Percentiles rank a stretch among this genome's conserved stretches.
These are phyloP conservation scores for Epichloe gansuensis DNA, from an alignment of 2,329 filamentous ascomycete genomes.

Conservation along the genomic window DNA sequence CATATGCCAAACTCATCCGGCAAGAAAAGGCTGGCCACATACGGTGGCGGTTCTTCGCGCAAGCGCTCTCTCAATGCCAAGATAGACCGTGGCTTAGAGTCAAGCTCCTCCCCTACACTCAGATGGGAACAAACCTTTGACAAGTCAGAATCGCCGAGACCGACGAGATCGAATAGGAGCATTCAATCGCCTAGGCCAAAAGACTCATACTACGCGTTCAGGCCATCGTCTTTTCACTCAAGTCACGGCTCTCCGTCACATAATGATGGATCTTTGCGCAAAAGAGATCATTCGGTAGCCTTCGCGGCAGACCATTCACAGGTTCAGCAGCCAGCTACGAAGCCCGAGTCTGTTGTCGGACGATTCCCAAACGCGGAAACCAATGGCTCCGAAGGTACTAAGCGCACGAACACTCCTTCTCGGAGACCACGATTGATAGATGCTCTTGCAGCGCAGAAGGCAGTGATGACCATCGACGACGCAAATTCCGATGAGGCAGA, in stretches of 20 bases:
- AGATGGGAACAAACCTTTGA: background rate
- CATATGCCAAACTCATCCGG: background rate
- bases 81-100: background rate
- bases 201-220: background rate
- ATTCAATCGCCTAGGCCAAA: background rate
- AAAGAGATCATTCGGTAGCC: constrained; percentile 4
- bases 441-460: constrained; percentile 8
- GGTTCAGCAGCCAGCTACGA: background rate
- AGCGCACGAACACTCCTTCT: background rate
- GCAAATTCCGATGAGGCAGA: constrained; percentile 1
- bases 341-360: background rate
- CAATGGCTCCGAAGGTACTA: background rate
- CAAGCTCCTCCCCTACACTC: background rate
- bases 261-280: background rate
- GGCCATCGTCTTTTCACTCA: background rate
- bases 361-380: background rate
- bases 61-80: background rate
- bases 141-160: background rate
- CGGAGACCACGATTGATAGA: constrained; percentile 9
- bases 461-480: background rate
- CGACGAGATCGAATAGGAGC: background rate
- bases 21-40: constrained; percentile 1
- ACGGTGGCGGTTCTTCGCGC: constrained; percentile 1
- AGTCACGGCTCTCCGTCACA: background rate
- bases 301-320: background rate